Evolutionary conservation across 495 filamentous ascomycete genomes (phyloP), one percentile per base, ranked within the genome.

Genomic region (Darksidea phi): DNA sequence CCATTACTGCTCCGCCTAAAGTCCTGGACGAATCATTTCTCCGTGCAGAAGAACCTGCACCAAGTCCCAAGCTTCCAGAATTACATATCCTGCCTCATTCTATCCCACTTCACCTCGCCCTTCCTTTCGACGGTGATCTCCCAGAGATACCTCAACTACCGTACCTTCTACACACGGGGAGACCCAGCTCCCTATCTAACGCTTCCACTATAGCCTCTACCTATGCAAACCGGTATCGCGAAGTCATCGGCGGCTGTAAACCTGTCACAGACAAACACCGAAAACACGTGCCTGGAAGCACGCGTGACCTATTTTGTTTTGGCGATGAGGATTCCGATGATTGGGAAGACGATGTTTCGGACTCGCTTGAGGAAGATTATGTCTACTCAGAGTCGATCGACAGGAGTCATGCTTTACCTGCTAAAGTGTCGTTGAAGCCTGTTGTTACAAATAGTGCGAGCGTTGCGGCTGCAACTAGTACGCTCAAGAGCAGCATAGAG

Each of bases 271-370:
- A 59, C 18, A 64, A 67, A 45, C 54, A 56, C 6, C 57, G 69
- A 8, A 45, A 52, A 20, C 51, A 70, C 1, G n/a, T 21, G 10
- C 25, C 47, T 2, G 50, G 64, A 1, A 64, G 45, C 32, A 58
- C 72, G 43, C 63, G 64, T n/a, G 72, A 74, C 57, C 55, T 76
- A 41, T 76, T 74, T 43, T 76, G 73, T 48, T 67, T 71, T 42
- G 66, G 67, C 1, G 72, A 68, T 25, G 66, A 69, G 17, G 48
- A 60, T 18, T 67, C 70, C 26, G 32, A 66, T 12, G 68, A 66
- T 43, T 67, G 48, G 28, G 66, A 63, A 49, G 61, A 71, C 41
- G 66, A 68, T 32, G 52, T 32, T 28, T 42, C n/a, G 46, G 45
- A 13, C 32, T 38, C 15, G n/a, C 34, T 2, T 24, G 42, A 57